Base-by-base conservation (phyloP, 164 flowering plant species). In the Nymphaea colorata region DNA sequence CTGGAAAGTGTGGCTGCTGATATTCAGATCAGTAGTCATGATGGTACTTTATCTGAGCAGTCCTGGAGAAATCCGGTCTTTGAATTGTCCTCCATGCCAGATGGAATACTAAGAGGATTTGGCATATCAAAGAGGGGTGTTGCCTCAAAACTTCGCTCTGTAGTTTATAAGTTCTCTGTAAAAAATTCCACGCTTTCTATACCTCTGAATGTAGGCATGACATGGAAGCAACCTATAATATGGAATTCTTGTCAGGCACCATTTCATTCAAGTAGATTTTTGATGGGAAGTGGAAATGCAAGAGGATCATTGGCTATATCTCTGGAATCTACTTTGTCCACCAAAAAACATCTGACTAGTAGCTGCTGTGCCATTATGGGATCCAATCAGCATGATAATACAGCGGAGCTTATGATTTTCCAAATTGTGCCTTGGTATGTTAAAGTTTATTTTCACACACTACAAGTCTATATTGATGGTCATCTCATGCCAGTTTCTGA, bases 391-490 rank as follows among this genome's bases (percentile, higher is more conserved):
- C 82, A 79, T 25, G 73, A 64, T 11, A 85, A 90, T 82, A 77
- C 10, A 14, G 70, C 89, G 70, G 79, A 71, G 64, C 86, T 86
- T 74, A 71, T 82, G 69, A 68, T 91, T 71, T 91, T 94, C 79
- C 99, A 94, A 76, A 82, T 90, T 73, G 93, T 91, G 53, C 97
- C 98, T 71, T 94, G 98, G 98, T 94, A 94, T 87, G 83, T 91
- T 55, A 94, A 87, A 79, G 95, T 90, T 42, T 94, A 91, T 74
- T 91, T 71, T 73, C 97, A 91, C 70, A 84, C 90, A 7, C 64
- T 88, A 44, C 84, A 76, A 75, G 74, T 91, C 25, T 85, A 76
- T 72, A 67, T 88, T 47, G 88, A 94, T 85, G 91, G 79, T 61
- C 63, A 81, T 64, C 79, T 70, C 47, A 76, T 66, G 66, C 63